These are phyloP conservation scores for Diacronema lutheri DNA, from an alignment of 78 protist genomes.

Conservation along the genomic window DNA sequence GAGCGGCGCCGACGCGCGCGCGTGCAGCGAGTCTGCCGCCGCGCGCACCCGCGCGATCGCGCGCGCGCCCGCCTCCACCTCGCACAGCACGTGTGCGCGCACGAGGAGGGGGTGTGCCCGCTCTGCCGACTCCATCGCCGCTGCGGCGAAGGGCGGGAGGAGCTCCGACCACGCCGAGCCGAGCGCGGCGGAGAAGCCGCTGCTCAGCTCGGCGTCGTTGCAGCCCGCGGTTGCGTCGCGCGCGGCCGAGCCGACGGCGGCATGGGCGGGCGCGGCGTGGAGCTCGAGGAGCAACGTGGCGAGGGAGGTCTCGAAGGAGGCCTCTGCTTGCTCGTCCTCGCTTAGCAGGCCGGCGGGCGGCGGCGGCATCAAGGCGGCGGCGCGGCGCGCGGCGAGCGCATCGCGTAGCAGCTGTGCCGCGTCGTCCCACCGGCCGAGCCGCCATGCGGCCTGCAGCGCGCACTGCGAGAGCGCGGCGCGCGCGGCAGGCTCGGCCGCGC, in stretches of 20 bases:
- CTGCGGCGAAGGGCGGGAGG: conserved; percentile 40
- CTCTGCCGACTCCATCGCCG: conserved; percentile 60
- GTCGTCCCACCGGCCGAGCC: conserved; percentile 50
- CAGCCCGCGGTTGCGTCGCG: no score
- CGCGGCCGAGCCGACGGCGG: no score
- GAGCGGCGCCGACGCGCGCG: background rate
- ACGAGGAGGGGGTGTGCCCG: conserved; percentile 62
- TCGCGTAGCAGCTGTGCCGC: background rate
- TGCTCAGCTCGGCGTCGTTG: no score
- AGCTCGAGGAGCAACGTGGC: background rate
- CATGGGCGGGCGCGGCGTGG: background rate
- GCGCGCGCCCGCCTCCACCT: conserved; percentile 62
- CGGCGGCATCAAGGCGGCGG: background rate
- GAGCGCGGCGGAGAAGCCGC: background rate
- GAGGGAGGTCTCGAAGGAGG: background rate
- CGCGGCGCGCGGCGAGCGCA: background rate
- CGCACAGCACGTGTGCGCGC: conserved; percentile 67
- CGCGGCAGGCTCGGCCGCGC: no score
- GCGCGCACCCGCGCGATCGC: background rate
- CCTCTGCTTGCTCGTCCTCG: background rate
- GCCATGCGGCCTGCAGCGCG: conserved; percentile 55
- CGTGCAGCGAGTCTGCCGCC: background rate
- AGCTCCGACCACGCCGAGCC: background rate
- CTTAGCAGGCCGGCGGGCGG: background rate
- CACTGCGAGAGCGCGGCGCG: background rate